phyloP scores from a whole-genome alignment of 495 filamentous ascomycete species.

The Parathielavia hyrcaniae region DNA sequence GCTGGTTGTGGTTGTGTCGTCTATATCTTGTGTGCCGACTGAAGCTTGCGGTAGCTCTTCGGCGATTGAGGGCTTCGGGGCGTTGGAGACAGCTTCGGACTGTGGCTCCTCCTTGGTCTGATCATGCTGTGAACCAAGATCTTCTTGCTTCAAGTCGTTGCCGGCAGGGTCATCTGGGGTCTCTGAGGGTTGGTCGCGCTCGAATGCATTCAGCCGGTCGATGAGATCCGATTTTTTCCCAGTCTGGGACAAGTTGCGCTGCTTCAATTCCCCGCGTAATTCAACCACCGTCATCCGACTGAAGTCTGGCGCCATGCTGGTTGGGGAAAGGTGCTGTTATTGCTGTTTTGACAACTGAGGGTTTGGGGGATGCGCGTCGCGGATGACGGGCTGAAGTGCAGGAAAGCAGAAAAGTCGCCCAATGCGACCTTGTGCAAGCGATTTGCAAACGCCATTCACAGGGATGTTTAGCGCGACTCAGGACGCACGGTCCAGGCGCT shows the following conservation, averaged over 20 bases:
- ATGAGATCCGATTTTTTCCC: conserved; percentile 55
- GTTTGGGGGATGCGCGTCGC: conserved; percentile 8
- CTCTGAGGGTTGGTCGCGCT: conserved; percentile 15
- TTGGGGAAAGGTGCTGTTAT: background rate
- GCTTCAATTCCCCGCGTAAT: conserved; percentile 53
- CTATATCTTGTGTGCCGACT: background rate
- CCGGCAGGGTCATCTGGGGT: conserved; percentile 6
- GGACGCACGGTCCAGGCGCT: conserved; percentile 3
- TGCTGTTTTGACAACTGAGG: background rate
- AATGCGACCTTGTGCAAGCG: conserved; percentile 6
- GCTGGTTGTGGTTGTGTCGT: background rate
- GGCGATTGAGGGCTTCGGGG: background rate
- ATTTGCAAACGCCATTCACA: background rate
- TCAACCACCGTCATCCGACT: conserved; percentile 54
- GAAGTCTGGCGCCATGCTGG: conserved; percentile 50
- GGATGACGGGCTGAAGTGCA: conserved; percentile 3
- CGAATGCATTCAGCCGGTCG: conserved; percentile 37
- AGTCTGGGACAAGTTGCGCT: conserved; percentile 46
- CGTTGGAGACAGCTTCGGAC: background rate
- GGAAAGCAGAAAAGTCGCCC: conserved; percentile 11
- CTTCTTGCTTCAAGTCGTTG: background rate
- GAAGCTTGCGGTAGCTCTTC: background rate
- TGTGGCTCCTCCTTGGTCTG: background rate
- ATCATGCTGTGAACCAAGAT: background rate
- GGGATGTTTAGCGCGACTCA: background rate